Evolutionary conservation across 805 yeast genomes (phyloP), one percentile per base, ranked within the genome.

Genomic region (Saccharomycopsis lassenensis): DNA sequence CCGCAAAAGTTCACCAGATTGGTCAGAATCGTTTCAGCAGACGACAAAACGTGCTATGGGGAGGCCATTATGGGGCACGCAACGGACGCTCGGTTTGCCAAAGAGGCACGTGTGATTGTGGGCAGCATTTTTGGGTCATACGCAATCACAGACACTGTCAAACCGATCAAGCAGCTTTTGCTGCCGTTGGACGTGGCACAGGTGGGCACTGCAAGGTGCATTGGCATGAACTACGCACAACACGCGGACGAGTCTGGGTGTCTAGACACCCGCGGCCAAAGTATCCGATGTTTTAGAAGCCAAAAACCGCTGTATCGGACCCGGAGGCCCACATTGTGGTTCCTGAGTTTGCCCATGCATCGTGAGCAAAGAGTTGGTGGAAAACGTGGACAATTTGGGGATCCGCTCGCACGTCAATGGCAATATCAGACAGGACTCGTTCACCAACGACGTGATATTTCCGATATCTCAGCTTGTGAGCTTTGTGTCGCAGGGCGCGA

Each of bases 201-300:
- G 31, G 52, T 65, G 2, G 53, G 52, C 4, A 59, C 67, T 1
- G 55, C 70, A 15, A 55, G 74, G 33, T 59, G 65, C 48, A 57
- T 72, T 23, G 77, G 77, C 1, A 57, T 71, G 52, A 71, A 71
- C 50, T 72, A 68, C 46, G 53, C 56, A 26, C 63, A 64, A 48
- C 65, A 59, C 43, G 59, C 55, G 3, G 42, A 46, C n/a, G 71
- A 71, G 52, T 50, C 63, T 26, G 54, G 57, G 7, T 44, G 57
- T 45, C 55, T 63, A 15, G 52, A 58, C n/a, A n/a, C n/a, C n/a
- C n/a, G n/a, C n/a, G n/a, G 14, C 77, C 77, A 2, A 50, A 58
- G 35, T 63, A 57, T 49, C 77, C 77, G 16, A 46, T 70, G 12
- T 69, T 71, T 50, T 65, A 58, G 52, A 71, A 71, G 53, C 76